phyloP scores from a whole-genome alignment of 2,329 filamentous ascomycete genomes.

The Ophiostoma perfectum region DNA sequence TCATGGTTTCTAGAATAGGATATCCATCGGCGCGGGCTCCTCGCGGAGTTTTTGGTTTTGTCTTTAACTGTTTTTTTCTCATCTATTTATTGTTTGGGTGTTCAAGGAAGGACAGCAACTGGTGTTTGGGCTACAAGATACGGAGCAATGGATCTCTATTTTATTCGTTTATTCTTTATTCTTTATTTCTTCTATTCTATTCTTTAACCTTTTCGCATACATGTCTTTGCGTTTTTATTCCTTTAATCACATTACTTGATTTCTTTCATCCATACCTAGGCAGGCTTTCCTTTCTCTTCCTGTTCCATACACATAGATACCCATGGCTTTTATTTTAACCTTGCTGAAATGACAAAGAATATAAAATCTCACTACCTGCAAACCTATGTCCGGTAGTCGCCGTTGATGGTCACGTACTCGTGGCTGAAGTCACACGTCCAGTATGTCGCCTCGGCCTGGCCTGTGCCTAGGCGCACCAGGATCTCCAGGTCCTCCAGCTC shows the following conservation, averaged over 20 bases:
- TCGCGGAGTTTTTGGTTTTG: slow-evolving; percentile 5
- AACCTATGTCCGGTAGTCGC: slow-evolving; percentile 14
- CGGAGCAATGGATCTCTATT: not conserved
- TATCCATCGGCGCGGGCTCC: not conserved
- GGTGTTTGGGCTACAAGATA: not conserved
- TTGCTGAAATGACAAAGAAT: not conserved
- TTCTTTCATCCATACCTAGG: not conserved
- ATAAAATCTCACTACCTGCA: slow-evolving; percentile 27
- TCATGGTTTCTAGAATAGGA: slow-evolving; percentile 8
- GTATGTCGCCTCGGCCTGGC: slow-evolving; percentile 62
- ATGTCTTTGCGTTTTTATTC: not conserved
- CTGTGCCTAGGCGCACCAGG: slow-evolving; percentile 65
- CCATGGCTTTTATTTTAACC: not conserved
- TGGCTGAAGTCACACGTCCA: slow-evolving; percentile 87
- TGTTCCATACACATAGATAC: not conserved
- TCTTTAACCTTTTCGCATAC: not conserved
- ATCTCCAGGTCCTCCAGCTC: slow-evolving; percentile 76
- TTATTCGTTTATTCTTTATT: not conserved
- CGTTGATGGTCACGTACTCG: slow-evolving; percentile 53
- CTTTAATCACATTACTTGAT: not conserved
- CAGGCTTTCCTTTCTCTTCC: not conserved
- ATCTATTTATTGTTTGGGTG: not conserved
- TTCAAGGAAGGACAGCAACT: not conserved
- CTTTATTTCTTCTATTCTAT: not conserved
- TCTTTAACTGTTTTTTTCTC: not conserved